Percentiles rank a stretch among this genome's conserved stretches.
phyloP scores from a whole-genome alignment of 768 basidiomycete genomes.

The Lentinula sp. region DNA sequence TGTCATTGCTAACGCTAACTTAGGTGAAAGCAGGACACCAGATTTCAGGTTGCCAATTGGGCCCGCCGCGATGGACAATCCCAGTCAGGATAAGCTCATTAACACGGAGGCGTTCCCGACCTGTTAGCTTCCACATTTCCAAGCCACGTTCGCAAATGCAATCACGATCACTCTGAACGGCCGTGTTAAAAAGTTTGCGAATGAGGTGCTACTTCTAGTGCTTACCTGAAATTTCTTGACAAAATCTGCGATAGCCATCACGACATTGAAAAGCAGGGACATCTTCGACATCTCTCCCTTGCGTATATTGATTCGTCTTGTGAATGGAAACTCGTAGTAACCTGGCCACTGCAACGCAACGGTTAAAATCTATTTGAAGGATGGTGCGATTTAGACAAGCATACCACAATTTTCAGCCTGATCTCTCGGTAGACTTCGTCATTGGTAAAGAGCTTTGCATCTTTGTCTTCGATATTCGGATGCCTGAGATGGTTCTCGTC shows the following conservation, averaged over 20 bases:
- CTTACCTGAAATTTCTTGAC: constrained; percentile 24
- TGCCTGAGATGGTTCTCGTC: not conserved
- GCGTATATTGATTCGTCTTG: constrained; percentile 30
- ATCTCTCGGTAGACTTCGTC: constrained; percentile 16
- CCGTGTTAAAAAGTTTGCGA: not conserved
- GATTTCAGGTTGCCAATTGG: constrained; percentile 37
- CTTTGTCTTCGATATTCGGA: not conserved
- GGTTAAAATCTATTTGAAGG: not conserved
- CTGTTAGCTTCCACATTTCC: constrained; percentile 28
- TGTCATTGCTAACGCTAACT: not conserved
- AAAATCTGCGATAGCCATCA: constrained; percentile 23
- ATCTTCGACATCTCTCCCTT: constrained; percentile 24
- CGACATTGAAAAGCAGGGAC: constrained; percentile 23
- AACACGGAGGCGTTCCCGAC: constrained; percentile 17
- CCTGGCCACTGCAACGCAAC: constrained; percentile 38
- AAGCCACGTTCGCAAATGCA: constrained; percentile 25
- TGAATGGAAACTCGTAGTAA: constrained; percentile 28
- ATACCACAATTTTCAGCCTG: constrained; percentile 20
- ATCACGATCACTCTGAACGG: constrained; percentile 11
- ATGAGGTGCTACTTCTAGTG: not conserved
- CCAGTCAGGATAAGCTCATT: constrained; percentile 30
- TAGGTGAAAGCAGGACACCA: constrained; percentile 20
- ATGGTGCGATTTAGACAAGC: not conserved
- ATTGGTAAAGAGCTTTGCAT: not conserved
- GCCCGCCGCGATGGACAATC: constrained; percentile 31